Percentiles rank a stretch among this genome's conserved stretches.
Evolutionary conservation across 108 stramenopile genomes (phyloP).

Genomic region (Skeletonema potamos): DNA sequence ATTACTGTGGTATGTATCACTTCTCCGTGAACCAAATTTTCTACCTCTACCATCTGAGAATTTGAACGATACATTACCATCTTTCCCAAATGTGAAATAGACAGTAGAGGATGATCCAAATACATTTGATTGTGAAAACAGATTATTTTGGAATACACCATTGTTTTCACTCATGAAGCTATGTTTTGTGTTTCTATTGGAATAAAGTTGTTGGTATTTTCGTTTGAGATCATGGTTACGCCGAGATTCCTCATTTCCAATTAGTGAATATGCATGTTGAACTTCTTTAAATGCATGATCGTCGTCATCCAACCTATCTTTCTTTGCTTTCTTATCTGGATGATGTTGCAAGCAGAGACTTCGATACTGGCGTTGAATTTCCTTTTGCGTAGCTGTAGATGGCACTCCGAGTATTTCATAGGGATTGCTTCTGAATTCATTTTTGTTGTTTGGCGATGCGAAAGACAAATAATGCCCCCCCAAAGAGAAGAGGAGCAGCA

Average conservation of each 20-base stretch:
- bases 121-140: not conserved
- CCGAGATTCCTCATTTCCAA: slow-evolving; percentile 60
- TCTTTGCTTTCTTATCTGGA: slow-evolving; percentile 70
- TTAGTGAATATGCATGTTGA: slow-evolving; percentile 69
- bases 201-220: slow-evolving; percentile 5
- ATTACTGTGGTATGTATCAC: not conserved
- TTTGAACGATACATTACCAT: slow-evolving; percentile 15
- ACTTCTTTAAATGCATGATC: slow-evolving; percentile 74
- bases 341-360: slow-evolving; percentile 69
- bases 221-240: slow-evolving; percentile 37
- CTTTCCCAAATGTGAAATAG: slow-evolving; percentile 38
- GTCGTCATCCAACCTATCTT: slow-evolving; percentile 6
- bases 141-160: slow-evolving; percentile 11
- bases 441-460: not conserved
- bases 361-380: slow-evolving; percentile 62
- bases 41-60: slow-evolving; percentile 8
- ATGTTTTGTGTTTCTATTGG: not conserved
- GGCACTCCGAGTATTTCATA: slow-evolving; percentile 61
- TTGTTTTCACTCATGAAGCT: slow-evolving; percentile 9
- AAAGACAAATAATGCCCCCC: not conserved
- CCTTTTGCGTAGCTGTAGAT: slow-evolving; percentile 46
- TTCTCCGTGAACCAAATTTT: not conserved
- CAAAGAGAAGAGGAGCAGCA: not conserved
- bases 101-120: slow-evolving; percentile 11
- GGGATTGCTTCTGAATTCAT: slow-evolving; percentile 47